These are phyloP conservation scores for Tetracladium setigerum DNA, from an alignment of 495 filamentous ascomycete genomes.

Conservation along the genomic window DNA sequence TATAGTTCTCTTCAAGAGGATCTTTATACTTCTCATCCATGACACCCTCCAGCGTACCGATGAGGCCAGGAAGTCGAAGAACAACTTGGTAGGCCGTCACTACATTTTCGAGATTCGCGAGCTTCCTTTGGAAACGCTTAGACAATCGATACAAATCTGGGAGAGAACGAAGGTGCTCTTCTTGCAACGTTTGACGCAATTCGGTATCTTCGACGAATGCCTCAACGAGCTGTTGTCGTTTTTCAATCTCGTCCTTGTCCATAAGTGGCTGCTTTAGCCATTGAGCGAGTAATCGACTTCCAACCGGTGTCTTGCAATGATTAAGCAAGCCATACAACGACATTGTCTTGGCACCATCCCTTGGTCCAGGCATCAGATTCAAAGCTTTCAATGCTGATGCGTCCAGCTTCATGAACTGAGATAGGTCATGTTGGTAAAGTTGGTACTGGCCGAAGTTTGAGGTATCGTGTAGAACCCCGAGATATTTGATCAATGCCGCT, in stretches of 20 bases:
- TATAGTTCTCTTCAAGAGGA: conserved; percentile 82
- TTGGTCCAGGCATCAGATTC: conserved; percentile 92
- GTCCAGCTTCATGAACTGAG: conserved; percentile 98
- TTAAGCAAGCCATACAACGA: conserved; percentile 90
- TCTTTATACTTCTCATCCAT: conserved; percentile 94
- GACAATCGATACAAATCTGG: conserved; percentile 91
- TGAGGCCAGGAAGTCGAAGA: conserved; percentile 84
- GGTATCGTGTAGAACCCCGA: conserved; percentile 82
- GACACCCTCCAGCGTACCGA: conserved; percentile 79
- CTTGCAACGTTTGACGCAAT: conserved; percentile 93
- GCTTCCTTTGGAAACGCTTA: conserved; percentile 87
- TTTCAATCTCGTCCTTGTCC: conserved; percentile 82
- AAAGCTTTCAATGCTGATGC: conserved; percentile 88
- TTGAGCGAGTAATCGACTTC: conserved; percentile 83
- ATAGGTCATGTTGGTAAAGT: conserved; percentile 93
- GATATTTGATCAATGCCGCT: conserved; percentile 88
- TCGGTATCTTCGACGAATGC: conserved; percentile 92
- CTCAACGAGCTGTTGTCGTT: conserved; percentile 88
- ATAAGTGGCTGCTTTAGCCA: conserved; percentile 99
- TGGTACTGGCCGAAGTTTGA: conserved; percentile 96
- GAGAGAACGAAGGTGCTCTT: conserved; percentile 89
- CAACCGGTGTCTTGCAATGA: conserved; percentile 94
- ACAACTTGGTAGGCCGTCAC: conserved; percentile 91
- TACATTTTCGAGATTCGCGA: conserved; percentile 91
- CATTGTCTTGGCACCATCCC: conserved; percentile 96